Evolutionary conservation across 1,284 basidiomycete genomes (phyloP), one percentile per base, ranked within the genome.

Genomic region (Vanrija sp.): DNA sequence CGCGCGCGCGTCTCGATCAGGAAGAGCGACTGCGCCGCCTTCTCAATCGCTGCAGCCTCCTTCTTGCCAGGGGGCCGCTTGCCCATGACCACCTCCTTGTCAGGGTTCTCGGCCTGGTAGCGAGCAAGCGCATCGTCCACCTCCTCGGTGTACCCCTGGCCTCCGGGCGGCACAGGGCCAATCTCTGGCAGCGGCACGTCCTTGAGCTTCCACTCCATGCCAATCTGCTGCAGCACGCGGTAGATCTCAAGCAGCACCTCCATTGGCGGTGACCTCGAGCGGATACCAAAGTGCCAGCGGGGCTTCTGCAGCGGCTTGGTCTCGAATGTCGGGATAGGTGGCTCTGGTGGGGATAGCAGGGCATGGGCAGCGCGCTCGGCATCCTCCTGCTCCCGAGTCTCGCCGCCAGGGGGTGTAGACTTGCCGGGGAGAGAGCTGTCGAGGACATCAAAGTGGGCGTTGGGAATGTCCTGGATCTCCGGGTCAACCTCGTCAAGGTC

Each of bases 211-310:
- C 95, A 98, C 75, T 98, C 92, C 91, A 98, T 97, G 18, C 89
- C 90, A n/a, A 98, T 79, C 52, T 85, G 80, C 75, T 89, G 88
- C 53, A 98, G 78, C 49, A 94, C 96, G 58, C 90, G 81, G 78
- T 98, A 98, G 53, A 98, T 96, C 80, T 98, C 95, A 22, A 97
- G 79, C 94, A 98, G 97, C 42, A 98, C 95, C 74, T 98, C 95
- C 91, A 98, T 96, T 19, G 95, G 95, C 42, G 93, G 92, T 55
- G 88, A 92, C 53, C 93, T 83, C 62, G 89, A 93, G 36, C 95
- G 83, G 42, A 98, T 98, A 6, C 96, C 95, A 70, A 98, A 98
- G 74, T 98, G 96, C 96, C 96, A 98, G 68, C 87, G 87, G 14
- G 87, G 88, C 58, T 76, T 76, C 39, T 72, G 68, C 25, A 66